Base-by-base conservation (phyloP, 75 land plant species). In the Sequoiadendron giganteum region DNA sequence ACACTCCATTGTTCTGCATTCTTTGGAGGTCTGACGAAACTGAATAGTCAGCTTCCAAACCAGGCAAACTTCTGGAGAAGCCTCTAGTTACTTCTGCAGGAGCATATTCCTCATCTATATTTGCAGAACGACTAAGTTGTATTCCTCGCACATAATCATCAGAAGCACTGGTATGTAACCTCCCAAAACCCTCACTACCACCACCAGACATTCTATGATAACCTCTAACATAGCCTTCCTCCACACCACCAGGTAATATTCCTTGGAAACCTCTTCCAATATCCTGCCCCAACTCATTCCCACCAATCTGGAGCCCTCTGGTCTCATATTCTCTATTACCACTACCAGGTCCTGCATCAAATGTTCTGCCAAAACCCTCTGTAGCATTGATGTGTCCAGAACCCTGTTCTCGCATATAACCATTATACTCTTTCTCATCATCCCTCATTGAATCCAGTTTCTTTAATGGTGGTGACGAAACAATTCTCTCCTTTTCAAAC, bases 11-110 rank as follows among this genome's bases (percentile, higher is more conserved):
- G 86, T 54, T 85, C 28, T 32, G 86, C 39, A 85, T 32, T 34
- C 34, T 14, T 54, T 38, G 86, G 3, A 55, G 52, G 1, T 85
- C 65, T 55, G 58, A 0, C 1, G 39, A 8, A 56, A 21, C 18
- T 36, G 58, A 19, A 85, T 85, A 85, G 5, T 85, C 86, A 49
- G 86, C 19, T 55, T 56, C 86, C 39, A 55, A 85, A 38, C 86
- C 3, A 55, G 86, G 28, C 10, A 85, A 52, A 56, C 34, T 85
- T n/a, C 86, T 85, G 8, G 10, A 21, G 49, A 56, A 32, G 39
- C 65, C 65, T 36, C 65, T 85, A 85, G 15, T 85, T 34, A 56
- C 56, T 36, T 54, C 65, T 8, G 21, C 42, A 6, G 86, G 39
- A 32, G 65, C 61, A 18, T 85, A 85, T 21, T 85, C 86, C 28